A percentile compares a stretch with the other conserved stretches of the same genome.
These are phyloP conservation scores for Aspergillus viridinutans DNA, from an alignment of 2,329 filamentous ascomycete species.

Conservation along the genomic window DNA sequence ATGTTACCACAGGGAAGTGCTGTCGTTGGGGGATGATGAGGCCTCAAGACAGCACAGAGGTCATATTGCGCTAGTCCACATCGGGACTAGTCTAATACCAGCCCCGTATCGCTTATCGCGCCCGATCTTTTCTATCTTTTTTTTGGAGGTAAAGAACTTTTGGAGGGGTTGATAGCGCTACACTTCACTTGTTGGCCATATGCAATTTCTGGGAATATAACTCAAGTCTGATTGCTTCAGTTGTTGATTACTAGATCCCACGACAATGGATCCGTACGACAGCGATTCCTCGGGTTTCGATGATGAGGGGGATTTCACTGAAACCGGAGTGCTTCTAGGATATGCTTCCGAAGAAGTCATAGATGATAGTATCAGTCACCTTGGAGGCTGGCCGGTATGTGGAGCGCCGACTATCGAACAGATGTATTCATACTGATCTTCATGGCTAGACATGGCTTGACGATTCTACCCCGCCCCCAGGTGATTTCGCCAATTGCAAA, in stretches of 20 bases:
- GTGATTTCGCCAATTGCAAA: constrained; percentile 76
- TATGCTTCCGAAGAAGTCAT: constrained; percentile 77
- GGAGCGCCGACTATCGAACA: not conserved
- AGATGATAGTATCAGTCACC: constrained; percentile 78
- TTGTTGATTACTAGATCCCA: not conserved
- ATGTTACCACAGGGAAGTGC: not conserved
- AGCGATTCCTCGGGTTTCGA: constrained; percentile 74
- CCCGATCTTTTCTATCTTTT: constrained; percentile 9
- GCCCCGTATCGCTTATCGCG: constrained; percentile 20
- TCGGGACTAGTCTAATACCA: constrained; percentile 2
- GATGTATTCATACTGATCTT: constrained; percentile 11
- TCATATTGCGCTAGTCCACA: constrained; percentile 6
- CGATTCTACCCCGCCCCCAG: constrained; percentile 64
- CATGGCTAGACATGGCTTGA: constrained; percentile 73
- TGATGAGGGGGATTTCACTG: constrained; percentile 52
- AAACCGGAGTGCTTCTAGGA: constrained; percentile 81
- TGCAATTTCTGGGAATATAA: not conserved
- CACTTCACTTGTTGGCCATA: not conserved
- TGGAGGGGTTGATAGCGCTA: not conserved
- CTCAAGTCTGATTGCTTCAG: not conserved
- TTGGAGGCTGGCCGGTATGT: constrained; percentile 82
- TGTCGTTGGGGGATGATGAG: not conserved
- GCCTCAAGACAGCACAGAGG: not conserved
- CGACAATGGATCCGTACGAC: constrained; percentile 70
- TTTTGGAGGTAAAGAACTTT: not conserved